Evolutionary conservation across 176 grass and related monocot genomes (phyloP), one percentile per base, ranked within the genome.

Genomic region (Musa acuminata): DNA sequence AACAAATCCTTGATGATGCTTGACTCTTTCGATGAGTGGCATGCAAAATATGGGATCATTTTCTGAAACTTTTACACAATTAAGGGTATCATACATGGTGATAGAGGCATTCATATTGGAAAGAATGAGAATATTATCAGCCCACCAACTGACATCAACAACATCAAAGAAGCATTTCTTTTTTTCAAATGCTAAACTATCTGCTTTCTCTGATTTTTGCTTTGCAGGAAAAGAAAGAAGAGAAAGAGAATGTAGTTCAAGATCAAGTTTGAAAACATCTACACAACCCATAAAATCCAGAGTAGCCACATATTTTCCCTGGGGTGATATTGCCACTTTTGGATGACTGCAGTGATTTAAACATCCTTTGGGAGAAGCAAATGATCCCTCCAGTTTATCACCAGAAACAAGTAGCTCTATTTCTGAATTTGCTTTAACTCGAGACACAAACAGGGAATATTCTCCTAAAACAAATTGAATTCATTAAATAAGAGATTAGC

Each of bases 81-180:
- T 78, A 75, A 62, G 70, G 29, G 93, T 81, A 67, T 73, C 83
- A 72, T 93, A 98, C 94, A 98, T 87, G 76, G 14, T 84, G 77
- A 98, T 67, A 69, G 71, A 78, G 62, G 82, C 82, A 65, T 79
- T 81, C 70, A 78, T 84, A 23, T 76, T 86, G 78, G 83, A 85
- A 50, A 91, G 25, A 71, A 88, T 73, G 52, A 98, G 86, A 91
- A 98, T 83, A 82, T 81, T 75, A 85, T 98, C 87, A 69, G 84
- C 75, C 94, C 94, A 98, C 94, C 94, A 98, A 87, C 77, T 87
- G 55, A 98, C 83, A 73, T 98, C 87, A 72, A 79, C 82, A 84
- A 93, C 69, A 85, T 79, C 78, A 88, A 64, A 74, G 53, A 87
- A 71, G 17, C 25, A 67, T 78, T 60, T 82, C 43, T 71, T n/a